phyloP scores from a whole-genome alignment of 345 rosid genomes.

The Dovyalis caffra region DNA sequence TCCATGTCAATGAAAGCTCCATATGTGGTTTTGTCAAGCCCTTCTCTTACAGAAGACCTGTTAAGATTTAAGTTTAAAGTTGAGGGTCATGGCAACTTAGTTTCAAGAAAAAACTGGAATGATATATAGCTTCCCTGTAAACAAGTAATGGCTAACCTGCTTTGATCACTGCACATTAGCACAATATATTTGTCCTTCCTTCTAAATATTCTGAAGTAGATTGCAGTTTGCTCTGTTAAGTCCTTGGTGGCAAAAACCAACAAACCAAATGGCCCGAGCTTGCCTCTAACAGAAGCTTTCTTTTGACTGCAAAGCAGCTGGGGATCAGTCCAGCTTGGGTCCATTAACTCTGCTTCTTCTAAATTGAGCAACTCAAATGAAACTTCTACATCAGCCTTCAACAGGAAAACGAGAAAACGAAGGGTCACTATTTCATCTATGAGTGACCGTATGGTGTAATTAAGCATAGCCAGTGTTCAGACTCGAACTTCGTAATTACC shows the following conservation, averaged over 20 bases:
- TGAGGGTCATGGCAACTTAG: too few species aligned
- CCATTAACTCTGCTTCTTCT: constrained; percentile 45
- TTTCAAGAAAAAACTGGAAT: too few species aligned
- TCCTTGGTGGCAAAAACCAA: constrained; percentile 58
- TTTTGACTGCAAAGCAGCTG: constrained; percentile 50
- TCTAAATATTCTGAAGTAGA: constrained; percentile 69
- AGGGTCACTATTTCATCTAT: too few species aligned
- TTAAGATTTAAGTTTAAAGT: too few species aligned
- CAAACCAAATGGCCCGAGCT: constrained; percentile 74
- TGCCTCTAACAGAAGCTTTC: constrained; percentile 47
- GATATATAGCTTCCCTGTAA: not conserved
- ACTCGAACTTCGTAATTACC: constrained; percentile 5
- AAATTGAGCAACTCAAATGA: constrained; percentile 42
- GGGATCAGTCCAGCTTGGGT: constrained; percentile 54
- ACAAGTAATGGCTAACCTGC: constrained; percentile 36
- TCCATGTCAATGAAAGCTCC: constrained; percentile 59
- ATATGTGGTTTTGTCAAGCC: constrained; percentile 42
- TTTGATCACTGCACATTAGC: constrained; percentile 91
- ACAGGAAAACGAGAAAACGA: too few species aligned
- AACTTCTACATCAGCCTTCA: constrained; percentile 75
- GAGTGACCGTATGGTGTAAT: too few species aligned
- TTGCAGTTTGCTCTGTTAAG: constrained; percentile 57
- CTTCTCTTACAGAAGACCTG: constrained; percentile 31
- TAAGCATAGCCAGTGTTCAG: too few species aligned
- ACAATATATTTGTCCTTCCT: constrained; percentile 46